Conservation (phyloP, 768 basidiomycete genomes). For the Krasilnikovozyma curviuscula region DNA sequence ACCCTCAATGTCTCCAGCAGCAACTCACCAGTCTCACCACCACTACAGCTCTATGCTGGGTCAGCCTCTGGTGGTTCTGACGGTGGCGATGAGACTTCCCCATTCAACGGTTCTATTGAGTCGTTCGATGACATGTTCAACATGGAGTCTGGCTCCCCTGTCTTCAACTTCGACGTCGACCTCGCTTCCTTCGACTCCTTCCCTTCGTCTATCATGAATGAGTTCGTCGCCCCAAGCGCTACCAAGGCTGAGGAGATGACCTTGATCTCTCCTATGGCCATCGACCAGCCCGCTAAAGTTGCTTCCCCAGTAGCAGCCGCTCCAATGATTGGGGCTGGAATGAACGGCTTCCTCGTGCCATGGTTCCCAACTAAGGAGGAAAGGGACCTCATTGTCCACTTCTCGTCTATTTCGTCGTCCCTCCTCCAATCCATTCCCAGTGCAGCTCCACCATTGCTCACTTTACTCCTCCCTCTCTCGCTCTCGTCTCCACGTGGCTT, state of each 20-base stretch:
- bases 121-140: no score
- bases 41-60: no score
- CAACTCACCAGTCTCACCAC: no score
- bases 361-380: slow-evolving; percentile 26
- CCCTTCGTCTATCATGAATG: slow-evolving; percentile 11
- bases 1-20: no score
- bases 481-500: slow-evolving; percentile 27
- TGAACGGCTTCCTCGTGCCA: slow-evolving; percentile 14
- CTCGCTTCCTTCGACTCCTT: neutral
- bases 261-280: slow-evolving; percentile 19
- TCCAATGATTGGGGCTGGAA: neutral
- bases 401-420: slow-evolving; percentile 10
- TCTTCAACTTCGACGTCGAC: no score
- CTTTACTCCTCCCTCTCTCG: slow-evolving; percentile 30
- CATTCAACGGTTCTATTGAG: no score
- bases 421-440: slow-evolving; percentile 23
- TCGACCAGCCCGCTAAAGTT: slow-evolving; percentile 8
- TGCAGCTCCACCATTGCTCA: slow-evolving; percentile 31
- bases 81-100: no score
- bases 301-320: neutral
- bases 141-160: no score
- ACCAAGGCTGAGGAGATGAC: neutral
- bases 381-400: slow-evolving; percentile 24
- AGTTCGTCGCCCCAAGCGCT: neutral
- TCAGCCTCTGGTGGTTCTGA: no score